Evolutionary conservation across 176 grass and related monocot species (phyloP).

Genomic region (Poa pratensis): DNA sequence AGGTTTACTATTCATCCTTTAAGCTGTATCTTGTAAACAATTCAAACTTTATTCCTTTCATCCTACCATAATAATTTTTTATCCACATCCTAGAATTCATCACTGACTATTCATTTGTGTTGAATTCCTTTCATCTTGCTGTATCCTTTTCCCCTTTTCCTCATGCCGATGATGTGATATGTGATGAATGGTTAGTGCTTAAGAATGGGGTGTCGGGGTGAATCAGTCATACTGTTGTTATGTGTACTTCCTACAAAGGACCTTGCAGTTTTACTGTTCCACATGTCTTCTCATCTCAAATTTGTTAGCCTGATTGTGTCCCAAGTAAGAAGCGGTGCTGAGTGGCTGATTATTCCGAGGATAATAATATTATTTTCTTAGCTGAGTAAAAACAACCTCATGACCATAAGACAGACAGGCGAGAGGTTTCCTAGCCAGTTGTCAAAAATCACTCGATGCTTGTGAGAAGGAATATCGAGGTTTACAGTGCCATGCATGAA

Average conservation of each 20-base stretch:
- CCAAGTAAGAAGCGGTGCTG: not conserved
- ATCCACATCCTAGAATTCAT: not conserved
- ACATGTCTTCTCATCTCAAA: not conserved
- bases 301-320: not conserved
- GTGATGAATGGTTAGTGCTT: conserved; percentile 10
- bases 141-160: not conserved
- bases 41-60: not conserved
- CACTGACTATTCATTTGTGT: not conserved
- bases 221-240: not conserved
- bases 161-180: conserved; percentile 1
- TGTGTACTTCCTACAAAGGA: not conserved
- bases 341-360: not conserved
- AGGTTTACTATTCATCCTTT: not conserved
- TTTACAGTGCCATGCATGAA: not conserved
- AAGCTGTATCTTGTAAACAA: conserved; percentile 7
- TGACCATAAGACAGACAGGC: not conserved
- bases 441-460: not conserved
- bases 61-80: not conserved
- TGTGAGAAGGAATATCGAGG: not conserved
- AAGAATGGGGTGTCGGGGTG: conserved; percentile 9
- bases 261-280: not conserved
- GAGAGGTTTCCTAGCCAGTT: not conserved
- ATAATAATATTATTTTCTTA: not conserved
- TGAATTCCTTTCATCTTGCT: not conserved
- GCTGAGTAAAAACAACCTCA: not conserved